Conservation (phyloP, 2,329 filamentous ascomycete species). For the Fusarium buxicola region DNA sequence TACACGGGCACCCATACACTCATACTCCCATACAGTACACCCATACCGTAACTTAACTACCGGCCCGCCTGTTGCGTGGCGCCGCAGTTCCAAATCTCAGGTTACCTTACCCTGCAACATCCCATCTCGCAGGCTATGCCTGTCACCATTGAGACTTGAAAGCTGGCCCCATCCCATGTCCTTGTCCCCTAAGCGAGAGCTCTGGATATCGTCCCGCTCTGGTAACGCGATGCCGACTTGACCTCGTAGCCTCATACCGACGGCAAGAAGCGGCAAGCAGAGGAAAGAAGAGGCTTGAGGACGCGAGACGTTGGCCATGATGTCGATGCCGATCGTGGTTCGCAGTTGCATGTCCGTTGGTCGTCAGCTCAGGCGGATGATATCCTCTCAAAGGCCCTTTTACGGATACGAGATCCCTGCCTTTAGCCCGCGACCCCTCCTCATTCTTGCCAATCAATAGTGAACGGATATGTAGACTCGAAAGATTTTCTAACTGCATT, state of each 20-base stretch:
- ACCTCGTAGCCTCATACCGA: slow-evolving; percentile 9
- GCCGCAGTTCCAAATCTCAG: slow-evolving; percentile 35
- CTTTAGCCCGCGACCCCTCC: neutral
- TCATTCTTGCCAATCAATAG: neutral
- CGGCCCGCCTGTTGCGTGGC: slow-evolving; percentile 32
- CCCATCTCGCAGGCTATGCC: slow-evolving; percentile 24
- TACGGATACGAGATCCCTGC: slow-evolving; percentile 35
- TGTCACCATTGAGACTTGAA: neutral
- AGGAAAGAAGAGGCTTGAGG: slow-evolving; percentile 34
- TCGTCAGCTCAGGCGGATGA: neutral
- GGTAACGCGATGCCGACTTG: slow-evolving; percentile 18
- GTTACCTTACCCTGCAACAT: slow-evolving; percentile 42
- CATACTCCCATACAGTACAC: no score
- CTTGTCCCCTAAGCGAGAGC: slow-evolving; percentile 3
- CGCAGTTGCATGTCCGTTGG: slow-evolving; percentile 2
- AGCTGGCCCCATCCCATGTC: slow-evolving; percentile 8
- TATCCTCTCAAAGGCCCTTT: slow-evolving; percentile 30
- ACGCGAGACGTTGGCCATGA: neutral
- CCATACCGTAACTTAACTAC: slow-evolving; percentile 33
- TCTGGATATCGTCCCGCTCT: slow-evolving; percentile 25
- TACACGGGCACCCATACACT: neutral
- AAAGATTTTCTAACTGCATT: slow-evolving; percentile 14
- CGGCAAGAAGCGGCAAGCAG: slow-evolving; percentile 41
- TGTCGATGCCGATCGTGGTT: slow-evolving; percentile 7
- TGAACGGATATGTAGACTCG: slow-evolving; percentile 2